phyloP scores from a whole-genome alignment of 2,329 filamentous ascomycete species.

The Colletotrichum nymphaeae region DNA sequence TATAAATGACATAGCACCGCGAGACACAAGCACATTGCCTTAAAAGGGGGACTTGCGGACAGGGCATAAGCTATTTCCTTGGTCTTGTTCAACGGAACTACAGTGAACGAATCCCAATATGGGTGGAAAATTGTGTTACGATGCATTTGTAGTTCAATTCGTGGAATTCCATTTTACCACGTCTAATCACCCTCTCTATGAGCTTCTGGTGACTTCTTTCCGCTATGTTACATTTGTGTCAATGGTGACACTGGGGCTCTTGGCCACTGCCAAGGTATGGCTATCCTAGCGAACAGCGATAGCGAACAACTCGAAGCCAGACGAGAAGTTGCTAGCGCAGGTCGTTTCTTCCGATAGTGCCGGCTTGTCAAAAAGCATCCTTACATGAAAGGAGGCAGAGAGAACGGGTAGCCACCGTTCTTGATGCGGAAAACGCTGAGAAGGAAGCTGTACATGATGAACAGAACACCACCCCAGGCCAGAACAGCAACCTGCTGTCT shows the following conservation, averaged over 20 bases:
- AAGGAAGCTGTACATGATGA: conserved; percentile 92
- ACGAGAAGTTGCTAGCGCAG: background rate
- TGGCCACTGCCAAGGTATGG: background rate
- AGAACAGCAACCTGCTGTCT: conserved; percentile 85
- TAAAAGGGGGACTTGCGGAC: background rate
- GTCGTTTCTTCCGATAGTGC: background rate
- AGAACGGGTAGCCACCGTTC: conserved; percentile 95
- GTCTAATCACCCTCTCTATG: background rate
- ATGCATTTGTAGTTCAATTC: background rate
- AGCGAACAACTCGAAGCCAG: background rate
- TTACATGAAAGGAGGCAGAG: conserved; percentile 86
- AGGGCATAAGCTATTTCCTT: background rate
- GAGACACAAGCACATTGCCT: background rate
- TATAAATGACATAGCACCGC: background rate
- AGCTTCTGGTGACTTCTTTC: background rate
- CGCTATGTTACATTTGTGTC: conserved; percentile 22
- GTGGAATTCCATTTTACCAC: background rate
- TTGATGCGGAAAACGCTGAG: conserved; percentile 94
- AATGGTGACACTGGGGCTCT: background rate
- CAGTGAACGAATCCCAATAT: background rate
- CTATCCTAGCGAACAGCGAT: background rate
- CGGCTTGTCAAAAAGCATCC: background rate
- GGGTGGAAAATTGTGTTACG: background rate
- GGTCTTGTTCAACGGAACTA: background rate
- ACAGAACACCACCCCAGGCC: conserved; percentile 80